These are phyloP conservation scores for Polygonum maritimum DNA, from an alignment of 148 eudicot genomes.

Conservation along the genomic window DNA sequence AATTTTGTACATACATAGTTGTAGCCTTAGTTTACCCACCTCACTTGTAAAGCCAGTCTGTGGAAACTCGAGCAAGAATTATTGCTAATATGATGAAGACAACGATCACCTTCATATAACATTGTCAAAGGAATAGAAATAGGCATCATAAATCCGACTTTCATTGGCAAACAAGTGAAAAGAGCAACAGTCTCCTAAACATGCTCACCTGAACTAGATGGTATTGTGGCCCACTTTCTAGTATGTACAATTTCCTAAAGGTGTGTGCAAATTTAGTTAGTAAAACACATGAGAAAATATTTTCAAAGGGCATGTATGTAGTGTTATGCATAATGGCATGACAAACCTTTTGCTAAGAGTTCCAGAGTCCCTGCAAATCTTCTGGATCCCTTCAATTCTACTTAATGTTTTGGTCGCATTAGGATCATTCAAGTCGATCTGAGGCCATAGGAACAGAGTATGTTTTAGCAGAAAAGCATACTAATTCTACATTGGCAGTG, in stretches of 20 bases:
- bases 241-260: conserved; percentile 51
- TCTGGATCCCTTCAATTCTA: conserved; percentile 57
- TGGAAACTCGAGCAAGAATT: not conserved
- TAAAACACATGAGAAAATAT: no score
- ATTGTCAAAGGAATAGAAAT: not conserved
- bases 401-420: conserved; percentile 55
- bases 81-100: not conserved
- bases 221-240: conserved; percentile 28
- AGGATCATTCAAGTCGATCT: conserved; percentile 71
- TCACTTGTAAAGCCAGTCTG: not conserved
- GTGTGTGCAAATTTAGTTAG: conserved; percentile 1
- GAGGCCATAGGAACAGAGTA: conserved; percentile 7
- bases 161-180: not conserved
- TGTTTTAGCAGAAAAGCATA: not conserved
- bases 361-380: conserved; percentile 65
- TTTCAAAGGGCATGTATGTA: not conserved
- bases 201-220: conserved; percentile 42
- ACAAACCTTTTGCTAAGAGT: conserved; percentile 49
- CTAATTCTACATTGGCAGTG: not conserved
- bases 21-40: not conserved
- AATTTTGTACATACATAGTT: not conserved
- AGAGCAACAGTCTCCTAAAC: not conserved
- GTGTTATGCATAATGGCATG: not conserved
- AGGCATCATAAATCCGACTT: not conserved
- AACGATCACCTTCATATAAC: not conserved